Conservation (phyloP, 1,284 basidiomycete species). For the Austroboletus rostrupii region DNA sequence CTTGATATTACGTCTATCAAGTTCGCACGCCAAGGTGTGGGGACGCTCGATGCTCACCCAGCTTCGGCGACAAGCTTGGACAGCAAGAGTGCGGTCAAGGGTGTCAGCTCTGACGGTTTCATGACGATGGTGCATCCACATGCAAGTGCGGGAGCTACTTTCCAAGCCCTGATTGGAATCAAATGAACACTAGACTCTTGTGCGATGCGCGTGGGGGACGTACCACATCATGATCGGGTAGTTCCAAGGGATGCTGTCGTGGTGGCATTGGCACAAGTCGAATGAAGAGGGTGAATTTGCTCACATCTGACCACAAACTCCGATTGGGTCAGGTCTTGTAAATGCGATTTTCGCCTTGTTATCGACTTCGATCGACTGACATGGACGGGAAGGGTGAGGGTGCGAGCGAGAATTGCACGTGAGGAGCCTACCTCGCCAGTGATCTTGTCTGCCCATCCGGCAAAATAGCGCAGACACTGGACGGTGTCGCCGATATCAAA, state of each 20-base stretch:
- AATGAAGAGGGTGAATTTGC: slow-evolving; percentile 23
- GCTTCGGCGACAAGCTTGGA: slow-evolving; percentile 78
- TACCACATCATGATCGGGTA: slow-evolving; percentile 91
- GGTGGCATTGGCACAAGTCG: slow-evolving; percentile 6
- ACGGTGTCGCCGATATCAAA: slow-evolving; percentile 84
- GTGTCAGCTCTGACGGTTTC: slow-evolving; percentile 92
- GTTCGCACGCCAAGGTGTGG: slow-evolving; percentile 8
- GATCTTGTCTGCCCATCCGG: slow-evolving; percentile 67
- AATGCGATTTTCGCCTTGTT: slow-evolving; percentile 79
- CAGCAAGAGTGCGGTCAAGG: slow-evolving; percentile 81
- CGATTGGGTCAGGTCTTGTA: slow-evolving; percentile 90
- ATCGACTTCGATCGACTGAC: slow-evolving; percentile 75
- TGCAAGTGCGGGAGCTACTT: slow-evolving; percentile 86
- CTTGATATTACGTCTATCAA: slow-evolving; percentile 38
- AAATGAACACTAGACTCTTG: slow-evolving; percentile 6
- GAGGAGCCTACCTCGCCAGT: slow-evolving; percentile 51
- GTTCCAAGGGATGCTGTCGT: slow-evolving; percentile 80
- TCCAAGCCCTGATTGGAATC: slow-evolving; percentile 70
- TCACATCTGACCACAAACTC: slow-evolving; percentile 88
- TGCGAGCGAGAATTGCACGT: background rate
- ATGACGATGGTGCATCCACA: slow-evolving; percentile 85
- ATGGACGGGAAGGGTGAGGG: slow-evolving; percentile 1
- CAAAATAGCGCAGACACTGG: slow-evolving; percentile 79
- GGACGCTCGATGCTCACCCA: slow-evolving; percentile 44
- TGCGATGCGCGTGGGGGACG: slow-evolving; percentile 7